Percentiles rank a stretch among this genome's conserved stretches.
Conservation (phyloP, 2,329 filamentous ascomycete species). For the Verticillium nubilum region DNA sequence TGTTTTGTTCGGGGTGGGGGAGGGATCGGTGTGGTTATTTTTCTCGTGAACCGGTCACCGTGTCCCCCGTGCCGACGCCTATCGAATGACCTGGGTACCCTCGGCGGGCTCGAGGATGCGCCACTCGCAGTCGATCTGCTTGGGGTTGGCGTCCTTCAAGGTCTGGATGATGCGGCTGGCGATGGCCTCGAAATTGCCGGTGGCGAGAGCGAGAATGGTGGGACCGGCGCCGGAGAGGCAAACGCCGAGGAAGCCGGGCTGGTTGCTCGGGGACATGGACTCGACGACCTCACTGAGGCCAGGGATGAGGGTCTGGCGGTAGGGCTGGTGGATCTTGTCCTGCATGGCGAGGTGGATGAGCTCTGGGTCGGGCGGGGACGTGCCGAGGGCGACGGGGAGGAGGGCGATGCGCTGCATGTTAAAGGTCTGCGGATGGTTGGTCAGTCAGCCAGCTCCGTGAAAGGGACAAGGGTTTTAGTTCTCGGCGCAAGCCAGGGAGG, state of each 20-base stretch:
- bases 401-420: slow-evolving; percentile 93
- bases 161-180: slow-evolving; percentile 70
- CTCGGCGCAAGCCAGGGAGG: slow-evolving; percentile 9
- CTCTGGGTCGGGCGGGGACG: slow-evolving; percentile 84
- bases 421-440: slow-evolving; percentile 56
- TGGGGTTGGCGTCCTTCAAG: slow-evolving; percentile 56
- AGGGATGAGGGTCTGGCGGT: slow-evolving; percentile 86
- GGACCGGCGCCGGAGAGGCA: slow-evolving; percentile 93
- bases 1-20: background rate
- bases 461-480: slow-evolving; percentile 8
- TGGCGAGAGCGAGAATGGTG: slow-evolving; percentile 89
- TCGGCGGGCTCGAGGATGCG: slow-evolving; percentile 83
- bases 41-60: background rate
- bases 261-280: slow-evolving; percentile 81
- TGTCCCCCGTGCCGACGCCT: background rate
- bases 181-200: slow-evolving; percentile 82
- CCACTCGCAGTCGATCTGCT: slow-evolving; percentile 78
- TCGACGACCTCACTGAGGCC: slow-evolving; percentile 86
- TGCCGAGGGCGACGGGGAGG: slow-evolving; percentile 81
- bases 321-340: slow-evolving; percentile 96
- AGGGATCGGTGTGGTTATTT: background rate
- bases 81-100: slow-evolving; percentile 48
- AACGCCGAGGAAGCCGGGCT: slow-evolving; percentile 85
- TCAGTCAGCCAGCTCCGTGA: no score
- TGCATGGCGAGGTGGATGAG: slow-evolving; percentile 98